phyloP scores from a whole-genome alignment of 2,329 filamentous ascomycete species.

The Alternaria sp. region DNA sequence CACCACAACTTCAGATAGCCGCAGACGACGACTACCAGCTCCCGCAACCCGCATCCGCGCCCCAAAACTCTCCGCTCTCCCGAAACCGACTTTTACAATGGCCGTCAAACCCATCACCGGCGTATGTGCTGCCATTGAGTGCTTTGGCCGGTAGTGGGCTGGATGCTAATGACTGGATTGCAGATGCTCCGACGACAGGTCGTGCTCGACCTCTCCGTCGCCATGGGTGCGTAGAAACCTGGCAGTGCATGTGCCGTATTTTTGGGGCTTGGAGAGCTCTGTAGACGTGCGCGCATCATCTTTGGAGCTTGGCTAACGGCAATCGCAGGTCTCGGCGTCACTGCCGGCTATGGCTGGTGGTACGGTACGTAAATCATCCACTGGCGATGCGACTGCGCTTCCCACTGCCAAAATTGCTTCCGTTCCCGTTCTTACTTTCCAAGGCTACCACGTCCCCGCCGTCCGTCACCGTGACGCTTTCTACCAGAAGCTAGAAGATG shows the following conservation, averaged over 20 bases:
- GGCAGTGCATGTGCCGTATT: background rate
- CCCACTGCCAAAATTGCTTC: background rate
- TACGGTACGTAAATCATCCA: constrained; percentile 61
- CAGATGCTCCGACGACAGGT: constrained; percentile 72
- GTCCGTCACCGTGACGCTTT: constrained; percentile 69
- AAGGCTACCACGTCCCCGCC: constrained; percentile 71
- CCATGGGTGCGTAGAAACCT: constrained; percentile 63
- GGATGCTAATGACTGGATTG: constrained; percentile 37
- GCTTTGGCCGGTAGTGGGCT: constrained; percentile 17
- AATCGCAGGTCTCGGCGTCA: constrained; percentile 65
- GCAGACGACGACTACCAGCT: constrained; percentile 38
- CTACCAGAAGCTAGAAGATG: constrained; percentile 70
- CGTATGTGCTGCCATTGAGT: constrained; percentile 54
- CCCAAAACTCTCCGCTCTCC: constrained; percentile 41
- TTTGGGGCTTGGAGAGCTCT: constrained; percentile 11
- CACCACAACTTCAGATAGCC: constrained; percentile 42
- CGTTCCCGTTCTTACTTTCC: constrained; percentile 9
- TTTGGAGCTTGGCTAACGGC: constrained; percentile 34
- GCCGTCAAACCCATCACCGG: constrained; percentile 61
- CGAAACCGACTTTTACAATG: constrained; percentile 44
- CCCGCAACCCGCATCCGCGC: constrained; percentile 36
- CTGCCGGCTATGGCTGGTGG: constrained; percentile 72
- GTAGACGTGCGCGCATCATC: constrained; percentile 6
- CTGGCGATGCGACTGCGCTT: constrained; percentile 1
- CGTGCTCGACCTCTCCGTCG: constrained; percentile 72